phyloP scores from a whole-genome alignment of 306 rosid species.

The Macrotyloma uniflorum region DNA sequence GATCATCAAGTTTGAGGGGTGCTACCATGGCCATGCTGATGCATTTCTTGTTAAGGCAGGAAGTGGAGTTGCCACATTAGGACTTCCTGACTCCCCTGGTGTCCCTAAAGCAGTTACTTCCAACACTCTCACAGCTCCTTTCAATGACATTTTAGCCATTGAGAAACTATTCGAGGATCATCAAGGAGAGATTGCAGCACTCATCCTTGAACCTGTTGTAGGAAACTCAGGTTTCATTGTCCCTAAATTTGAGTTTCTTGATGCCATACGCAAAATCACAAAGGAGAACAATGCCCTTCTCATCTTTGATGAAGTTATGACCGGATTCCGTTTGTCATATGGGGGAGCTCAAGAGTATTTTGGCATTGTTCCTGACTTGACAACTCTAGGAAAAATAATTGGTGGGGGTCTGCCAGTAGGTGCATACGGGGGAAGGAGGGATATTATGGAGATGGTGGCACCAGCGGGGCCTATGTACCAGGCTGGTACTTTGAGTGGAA shows the following conservation, averaged over 20 bases:
- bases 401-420: constrained; percentile 98
- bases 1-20: constrained; percentile 90
- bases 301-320: constrained; percentile 91
- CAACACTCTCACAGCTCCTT: constrained; percentile 83
- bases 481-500: constrained; percentile 93
- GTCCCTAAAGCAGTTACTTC: constrained; percentile 84
- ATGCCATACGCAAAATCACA: constrained; percentile 67
- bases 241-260: constrained; percentile 71
- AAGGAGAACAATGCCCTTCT: constrained; percentile 75
- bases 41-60: constrained; percentile 97
- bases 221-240: constrained; percentile 86
- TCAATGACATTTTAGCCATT: constrained; percentile 70
- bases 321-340: constrained; percentile 90
- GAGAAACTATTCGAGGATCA: constrained; percentile 66
- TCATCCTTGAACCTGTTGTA: constrained; percentile 94
- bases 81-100: constrained; percentile 98
- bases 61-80: constrained; percentile 94
- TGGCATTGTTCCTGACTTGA: constrained; percentile 77
- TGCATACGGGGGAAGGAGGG: constrained; percentile 93
- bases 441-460: constrained; percentile 95
- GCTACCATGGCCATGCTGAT: constrained; percentile 98
- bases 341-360: constrained; percentile 97
- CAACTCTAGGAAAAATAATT: constrained; percentile 91
- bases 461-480: constrained; percentile 98
- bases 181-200: constrained; percentile 73